Evolutionary conservation across 169 alveolate genomes (phyloP).

Genomic region (Cryptosporidium meleagridis): DNA sequence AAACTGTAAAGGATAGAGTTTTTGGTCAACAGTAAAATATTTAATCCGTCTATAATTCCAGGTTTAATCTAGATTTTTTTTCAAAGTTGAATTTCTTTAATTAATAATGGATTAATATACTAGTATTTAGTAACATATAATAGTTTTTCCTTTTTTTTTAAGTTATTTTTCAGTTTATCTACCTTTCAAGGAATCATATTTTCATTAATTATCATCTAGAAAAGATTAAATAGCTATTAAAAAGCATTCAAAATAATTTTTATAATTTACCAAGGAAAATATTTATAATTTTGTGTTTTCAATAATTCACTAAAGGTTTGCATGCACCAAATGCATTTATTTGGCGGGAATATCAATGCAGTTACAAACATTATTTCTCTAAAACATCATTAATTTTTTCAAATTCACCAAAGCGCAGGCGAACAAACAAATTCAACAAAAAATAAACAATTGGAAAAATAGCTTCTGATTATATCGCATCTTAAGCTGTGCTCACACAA

Average conservation of each 20-base stretch:
- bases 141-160: too few relatives aligned
- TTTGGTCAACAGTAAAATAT: slow-evolving; percentile 20
- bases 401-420: not conserved
- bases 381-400: not conserved
- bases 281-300: too few relatives aligned
- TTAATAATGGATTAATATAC: not conserved
- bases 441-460: too few relatives aligned
- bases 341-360: not conserved
- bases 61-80: not conserved
- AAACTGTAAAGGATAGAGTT: slow-evolving; percentile 67
- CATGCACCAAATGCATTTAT: not conserved
- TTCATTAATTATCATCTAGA: not conserved
- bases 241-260: too few relatives aligned
- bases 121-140: not conserved
- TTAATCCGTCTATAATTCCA: not conserved
- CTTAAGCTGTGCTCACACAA: not conserved
- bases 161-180: not conserved
- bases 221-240: too few relatives aligned
- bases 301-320: too few relatives aligned
- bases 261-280: too few relatives aligned
- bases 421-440: too few relatives aligned
- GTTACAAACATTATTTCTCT: too few relatives aligned
- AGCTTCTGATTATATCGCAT: too few relatives aligned
- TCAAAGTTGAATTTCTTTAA: not conserved
- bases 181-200: too few relatives aligned